These are phyloP conservation scores for Elaeis oleifera DNA, from an alignment of 202 grass and related monocot species.

Conservation along the genomic window DNA sequence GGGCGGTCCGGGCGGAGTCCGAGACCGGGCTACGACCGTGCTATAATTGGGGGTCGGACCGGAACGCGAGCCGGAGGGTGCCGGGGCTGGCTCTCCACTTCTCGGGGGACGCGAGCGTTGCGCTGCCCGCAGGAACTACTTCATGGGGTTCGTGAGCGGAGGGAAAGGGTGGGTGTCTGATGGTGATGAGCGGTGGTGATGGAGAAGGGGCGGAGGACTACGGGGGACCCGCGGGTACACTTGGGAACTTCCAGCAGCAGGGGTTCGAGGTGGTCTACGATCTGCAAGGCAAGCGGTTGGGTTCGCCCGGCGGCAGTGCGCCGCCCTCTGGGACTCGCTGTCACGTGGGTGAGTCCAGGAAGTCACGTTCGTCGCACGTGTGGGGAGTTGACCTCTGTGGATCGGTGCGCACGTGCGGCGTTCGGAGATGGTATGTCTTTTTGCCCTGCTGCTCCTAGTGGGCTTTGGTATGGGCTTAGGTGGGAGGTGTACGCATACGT, in stretches of 20 bases:
- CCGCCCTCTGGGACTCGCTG: constrained; percentile 66
- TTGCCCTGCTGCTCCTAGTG: too few relatives aligned
- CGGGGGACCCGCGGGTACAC: constrained; percentile 62
- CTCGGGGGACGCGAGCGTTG: constrained; percentile 56
- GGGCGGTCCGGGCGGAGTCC: constrained; percentile 29
- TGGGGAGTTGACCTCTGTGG: background rate
- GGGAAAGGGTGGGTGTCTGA: constrained; percentile 48
- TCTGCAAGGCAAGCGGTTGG: constrained; percentile 63
- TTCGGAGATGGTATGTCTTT: background rate
- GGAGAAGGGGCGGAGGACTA: constrained; percentile 15
- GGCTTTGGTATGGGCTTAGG: too few relatives aligned
- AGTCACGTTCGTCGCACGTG: background rate
- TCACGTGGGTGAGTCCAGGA: constrained; percentile 31
- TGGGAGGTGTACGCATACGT: too few relatives aligned
- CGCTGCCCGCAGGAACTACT: constrained; percentile 69
- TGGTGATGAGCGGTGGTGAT: constrained; percentile 60
- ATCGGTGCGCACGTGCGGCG: constrained; percentile 44
- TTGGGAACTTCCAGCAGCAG: constrained; percentile 96
- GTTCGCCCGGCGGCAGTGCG: constrained; percentile 70
- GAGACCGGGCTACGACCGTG: constrained; percentile 55
- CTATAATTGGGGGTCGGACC: constrained; percentile 38
- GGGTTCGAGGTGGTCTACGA: constrained; percentile 93
- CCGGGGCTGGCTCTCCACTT: constrained; percentile 64
- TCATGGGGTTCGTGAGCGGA: constrained; percentile 66
- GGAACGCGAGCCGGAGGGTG: constrained; percentile 26